Conservation (phyloP, 169 alveolate species). For the Fabrea salina region DNA sequence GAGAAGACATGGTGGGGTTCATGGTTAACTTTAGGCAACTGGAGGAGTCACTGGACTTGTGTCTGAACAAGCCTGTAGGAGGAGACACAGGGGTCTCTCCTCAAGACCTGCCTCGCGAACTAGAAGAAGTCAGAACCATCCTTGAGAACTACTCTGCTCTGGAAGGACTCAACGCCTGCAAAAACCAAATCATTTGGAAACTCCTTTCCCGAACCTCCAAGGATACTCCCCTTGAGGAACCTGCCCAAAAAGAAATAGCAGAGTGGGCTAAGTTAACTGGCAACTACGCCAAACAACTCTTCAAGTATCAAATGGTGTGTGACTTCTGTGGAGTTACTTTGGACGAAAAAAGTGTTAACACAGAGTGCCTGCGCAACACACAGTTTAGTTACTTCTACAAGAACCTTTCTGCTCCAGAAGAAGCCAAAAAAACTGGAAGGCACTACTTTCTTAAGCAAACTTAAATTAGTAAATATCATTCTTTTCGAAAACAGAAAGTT, state of each 20-base stretch:
- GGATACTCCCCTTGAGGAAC: neutral
- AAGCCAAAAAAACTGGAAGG: neutral
- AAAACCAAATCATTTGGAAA: constrained; percentile 25
- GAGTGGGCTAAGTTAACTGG: constrained; percentile 36
- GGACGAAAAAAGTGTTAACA: constrained; percentile 12
- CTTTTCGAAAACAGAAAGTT: no score
- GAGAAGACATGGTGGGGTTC: neutral
- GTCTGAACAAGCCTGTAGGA: constrained; percentile 23
- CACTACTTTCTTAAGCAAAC: neutral
- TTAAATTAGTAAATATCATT: no score
- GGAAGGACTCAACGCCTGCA: neutral
- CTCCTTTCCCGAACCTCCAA: neutral
- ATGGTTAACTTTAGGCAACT: neutral
- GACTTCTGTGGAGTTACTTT: neutral
- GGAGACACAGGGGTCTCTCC: neutral
- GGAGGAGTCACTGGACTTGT: neutral
- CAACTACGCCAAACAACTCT: neutral
- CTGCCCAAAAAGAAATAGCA: constrained; percentile 1
- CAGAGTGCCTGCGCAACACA: constrained; percentile 6
- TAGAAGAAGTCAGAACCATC: neutral
- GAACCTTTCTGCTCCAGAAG: neutral
- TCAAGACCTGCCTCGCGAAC: constrained; percentile 5
- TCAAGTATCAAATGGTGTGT: constrained; percentile 1
- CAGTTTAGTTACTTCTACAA: neutral
- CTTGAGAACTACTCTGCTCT: neutral